These are phyloP conservation scores for Ganoderma lucidum DNA, from an alignment of 1,284 basidiomycete genomes.

Conservation along the genomic window DNA sequence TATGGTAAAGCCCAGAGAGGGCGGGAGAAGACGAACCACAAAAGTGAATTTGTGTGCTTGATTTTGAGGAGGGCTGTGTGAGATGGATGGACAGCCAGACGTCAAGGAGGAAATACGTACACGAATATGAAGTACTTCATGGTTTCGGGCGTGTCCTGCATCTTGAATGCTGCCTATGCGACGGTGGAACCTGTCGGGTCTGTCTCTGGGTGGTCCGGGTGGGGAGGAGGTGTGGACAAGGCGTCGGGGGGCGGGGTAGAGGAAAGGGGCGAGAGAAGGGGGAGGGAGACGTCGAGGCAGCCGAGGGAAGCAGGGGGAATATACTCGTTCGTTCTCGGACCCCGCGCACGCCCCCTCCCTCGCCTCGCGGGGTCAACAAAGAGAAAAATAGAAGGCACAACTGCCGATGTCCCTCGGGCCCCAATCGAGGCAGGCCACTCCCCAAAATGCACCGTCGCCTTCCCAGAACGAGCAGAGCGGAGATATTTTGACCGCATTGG, in stretches of 20 bases:
- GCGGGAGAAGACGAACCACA: constrained; percentile 64
- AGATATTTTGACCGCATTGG: constrained; percentile 16
- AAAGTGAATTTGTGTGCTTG: constrained; percentile 79
- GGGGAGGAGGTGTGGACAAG: constrained; percentile 17
- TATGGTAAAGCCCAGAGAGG: constrained; percentile 19
- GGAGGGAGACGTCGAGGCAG: constrained; percentile 13
- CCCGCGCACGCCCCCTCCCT: background rate
- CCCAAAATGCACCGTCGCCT: constrained; percentile 9
- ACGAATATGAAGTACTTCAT: constrained; percentile 60
- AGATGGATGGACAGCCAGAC: constrained; percentile 21
- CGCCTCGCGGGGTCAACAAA: constrained; percentile 14
- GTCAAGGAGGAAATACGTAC: constrained; percentile 51
- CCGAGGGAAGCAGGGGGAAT: constrained; percentile 18
- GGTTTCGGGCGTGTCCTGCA: constrained; percentile 50
- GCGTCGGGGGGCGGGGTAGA: constrained; percentile 9
- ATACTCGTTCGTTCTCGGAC: constrained; percentile 6
- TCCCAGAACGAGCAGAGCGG: background rate
- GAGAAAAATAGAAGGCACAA: constrained; percentile 28
- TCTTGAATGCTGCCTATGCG: constrained; percentile 16
- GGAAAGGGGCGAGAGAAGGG: constrained; percentile 14
- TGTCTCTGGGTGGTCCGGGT: background rate
- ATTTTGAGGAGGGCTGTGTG: constrained; percentile 11
- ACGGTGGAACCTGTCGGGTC: too few relatives aligned
- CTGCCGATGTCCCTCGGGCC: constrained; percentile 11
- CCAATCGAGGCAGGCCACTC: constrained; percentile 16